Conservation (phyloP, 2,329 filamentous ascomycete species). For the Ophiostoma montium region DNA sequence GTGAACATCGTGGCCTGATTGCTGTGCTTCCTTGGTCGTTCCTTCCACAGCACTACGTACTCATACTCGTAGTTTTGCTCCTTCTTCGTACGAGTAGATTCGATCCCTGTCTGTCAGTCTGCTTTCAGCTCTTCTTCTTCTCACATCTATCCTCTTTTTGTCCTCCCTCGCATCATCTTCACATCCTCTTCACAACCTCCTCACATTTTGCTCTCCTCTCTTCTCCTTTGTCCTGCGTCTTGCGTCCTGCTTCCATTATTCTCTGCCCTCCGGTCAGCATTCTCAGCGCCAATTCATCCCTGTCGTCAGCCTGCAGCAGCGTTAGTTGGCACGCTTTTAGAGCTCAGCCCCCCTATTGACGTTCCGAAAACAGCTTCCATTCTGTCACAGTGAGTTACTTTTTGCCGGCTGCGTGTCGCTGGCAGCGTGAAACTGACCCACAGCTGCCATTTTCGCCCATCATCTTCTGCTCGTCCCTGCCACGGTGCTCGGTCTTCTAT, state of each 20-base stretch:
- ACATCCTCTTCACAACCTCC: not conserved
- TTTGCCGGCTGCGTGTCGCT: not conserved
- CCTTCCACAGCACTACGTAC: not conserved
- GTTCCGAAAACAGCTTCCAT: not conserved
- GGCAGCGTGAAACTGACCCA: slow-evolving; percentile 10
- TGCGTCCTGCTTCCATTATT: not conserved
- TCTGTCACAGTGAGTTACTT: not conserved
- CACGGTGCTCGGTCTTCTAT: not conserved
- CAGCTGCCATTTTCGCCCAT: slow-evolving; percentile 5
- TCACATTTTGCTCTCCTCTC: too few species aligned
- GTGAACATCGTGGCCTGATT: not conserved
- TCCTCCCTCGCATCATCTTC: not conserved
- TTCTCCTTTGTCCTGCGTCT: not conserved
- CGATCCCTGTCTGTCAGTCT: too few species aligned
- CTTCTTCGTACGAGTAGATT: too few species aligned
- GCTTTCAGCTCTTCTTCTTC: not conserved
- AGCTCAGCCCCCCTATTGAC: not conserved
- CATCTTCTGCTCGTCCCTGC: not conserved
- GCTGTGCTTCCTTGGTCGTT: not conserved
- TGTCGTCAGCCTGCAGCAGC: not conserved
- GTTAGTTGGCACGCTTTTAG: slow-evolving; percentile 1
- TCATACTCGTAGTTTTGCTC: not conserved
- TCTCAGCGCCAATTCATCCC: not conserved
- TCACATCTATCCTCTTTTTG: not conserved
- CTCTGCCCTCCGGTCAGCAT: not conserved